phyloP scores from a whole-genome alignment of 1,139 yeast species.

The Diutina rugosa region DNA sequence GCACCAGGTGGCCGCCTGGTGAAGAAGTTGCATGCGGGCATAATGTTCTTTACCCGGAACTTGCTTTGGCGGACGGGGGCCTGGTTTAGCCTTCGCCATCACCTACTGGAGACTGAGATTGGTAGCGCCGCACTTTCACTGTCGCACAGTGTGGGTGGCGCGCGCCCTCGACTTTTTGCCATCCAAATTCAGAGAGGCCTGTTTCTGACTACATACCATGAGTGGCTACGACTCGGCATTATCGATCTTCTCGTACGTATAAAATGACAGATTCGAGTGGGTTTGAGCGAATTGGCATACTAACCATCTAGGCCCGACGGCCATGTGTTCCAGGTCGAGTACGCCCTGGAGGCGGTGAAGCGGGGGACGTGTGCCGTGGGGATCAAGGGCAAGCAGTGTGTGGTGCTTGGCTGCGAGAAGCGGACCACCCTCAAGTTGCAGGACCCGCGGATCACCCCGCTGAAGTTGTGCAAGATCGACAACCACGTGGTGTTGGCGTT shows the following conservation, averaged over 20 bases:
- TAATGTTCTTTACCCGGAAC: constrained; percentile 22
- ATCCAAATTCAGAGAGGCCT: background rate
- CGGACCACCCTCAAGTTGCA: constrained; percentile 90
- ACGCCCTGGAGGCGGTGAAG: constrained; percentile 95
- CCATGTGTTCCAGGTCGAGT: constrained; percentile 97
- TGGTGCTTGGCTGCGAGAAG: constrained; percentile 93
- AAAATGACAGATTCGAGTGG: background rate
- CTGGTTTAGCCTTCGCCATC: background rate
- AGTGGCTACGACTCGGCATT: constrained; percentile 99
- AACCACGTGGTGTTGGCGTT: constrained; percentile 85
- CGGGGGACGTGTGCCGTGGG: constrained; percentile 98
- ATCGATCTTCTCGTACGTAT: constrained; percentile 84
- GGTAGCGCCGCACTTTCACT: constrained; percentile 4
- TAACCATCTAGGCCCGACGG: constrained; percentile 72
- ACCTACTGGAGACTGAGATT: constrained; percentile 4
- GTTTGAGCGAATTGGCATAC: constrained; percentile 7
- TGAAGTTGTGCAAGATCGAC: constrained; percentile 85
- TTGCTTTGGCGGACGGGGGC: background rate
- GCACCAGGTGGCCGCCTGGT: constrained; percentile 32
- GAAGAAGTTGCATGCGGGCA: constrained; percentile 42
- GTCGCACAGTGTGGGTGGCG: background rate
- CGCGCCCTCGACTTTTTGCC: background rate
- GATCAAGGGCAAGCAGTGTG: constrained; percentile 79
- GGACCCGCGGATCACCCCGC: constrained; percentile 92
- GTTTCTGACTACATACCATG: constrained; percentile 20